Base-by-base conservation (phyloP, 2,329 filamentous ascomycete species). In the Sarocladium brachiariae region DNA sequence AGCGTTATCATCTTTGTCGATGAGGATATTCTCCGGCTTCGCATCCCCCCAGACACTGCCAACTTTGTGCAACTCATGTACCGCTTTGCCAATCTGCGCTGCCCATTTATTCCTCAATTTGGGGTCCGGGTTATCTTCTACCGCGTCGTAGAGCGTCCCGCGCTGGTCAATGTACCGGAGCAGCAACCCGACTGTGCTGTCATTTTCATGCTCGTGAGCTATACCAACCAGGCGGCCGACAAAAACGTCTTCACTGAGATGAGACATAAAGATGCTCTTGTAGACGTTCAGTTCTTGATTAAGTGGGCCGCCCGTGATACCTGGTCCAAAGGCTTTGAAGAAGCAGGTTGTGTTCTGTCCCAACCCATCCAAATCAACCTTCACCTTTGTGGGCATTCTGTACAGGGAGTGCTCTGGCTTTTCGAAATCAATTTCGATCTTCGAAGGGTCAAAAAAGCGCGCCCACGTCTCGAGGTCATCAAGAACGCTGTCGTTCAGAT, bases 1-100 rank as follows among this genome's bases (percentile, higher is more conserved):
- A 33, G 63, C 61, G 50, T 70, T 59, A 41, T 63, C 55, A 19
- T 53, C 56, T 27, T 48, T 39, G 53, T 71, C 65, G 30, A 72
- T 63, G 49, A 71, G 55, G 50, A 72, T 61, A 35, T 71, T 70
- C 33, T 49, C 53, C n/a, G 60, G 43, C 53, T 63, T 67, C 2
- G 57, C 64, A 55, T 65, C 59, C 7, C 63, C 63, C 64, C 63
- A 68, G 25, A 62, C 52, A 10, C 63, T 43, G 1, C 57, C 61
- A 11, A 54, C 52, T n/a, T 49, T 8, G 50, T 66, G 63, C 9
- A 68, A 55, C 13, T 18, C 24, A 23, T 56, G 18, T 13, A 67
- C 51, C 0, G 56, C 59, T 35, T 59, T 41, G 13, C 56, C 53
- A 31, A 66, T 56, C 52, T 66, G 61, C 47, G 18, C 45, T 16